Evolutionary conservation across 2,329 filamentous ascomycete genomes (phyloP), one percentile per base, ranked within the genome.

Genomic region (Pseudogymnoascus sp.): DNA sequence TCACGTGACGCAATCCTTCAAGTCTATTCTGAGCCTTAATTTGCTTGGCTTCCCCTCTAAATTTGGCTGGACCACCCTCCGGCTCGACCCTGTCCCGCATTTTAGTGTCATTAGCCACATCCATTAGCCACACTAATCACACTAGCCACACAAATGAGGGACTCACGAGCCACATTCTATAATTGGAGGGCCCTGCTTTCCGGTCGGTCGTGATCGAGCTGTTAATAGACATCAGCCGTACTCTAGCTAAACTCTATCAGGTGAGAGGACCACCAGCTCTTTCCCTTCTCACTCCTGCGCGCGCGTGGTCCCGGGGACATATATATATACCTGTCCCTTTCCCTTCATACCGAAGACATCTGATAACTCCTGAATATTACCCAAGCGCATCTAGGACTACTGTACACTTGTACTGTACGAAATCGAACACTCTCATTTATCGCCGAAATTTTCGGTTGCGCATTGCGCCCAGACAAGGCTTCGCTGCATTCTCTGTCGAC

Each of bases 131-230:
- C 47, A 53, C n/a, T 9, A 25, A 25, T 25, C 22, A 4, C 22
- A 37, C 35, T 37, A n/a, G 12, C 12, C 12, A 14, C 12, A n/a
- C 7, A 33, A 2, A 15, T 20, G 25, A 50, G 22, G 41, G 43
- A 18, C 47, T 22, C 47, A 53, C 47, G 47, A 53, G 47, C 47
- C 47, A 53, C 47, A 33, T 35, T 53, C 47, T 53, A 53, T 53
- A 53, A 53, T 53, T 53, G 47, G 47, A 53, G 47, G 47, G n/a
- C 9, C 15, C 28, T 20, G 47, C 9, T 53, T 47, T 53, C 3
- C 9, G 22, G 25, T 6, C 18, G 25, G 28, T 53, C 47, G 47
- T 53, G 47, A 53, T 53, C 47, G 28, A 35, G 47, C 47, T 53
- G 47, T 53, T 53, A 33, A 53, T 53, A 53, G 47, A 53, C 47